Evolutionary conservation across 306 rosid species (phyloP), one percentile per base, ranked within the genome.

Genomic region (Quercus parvula): DNA sequence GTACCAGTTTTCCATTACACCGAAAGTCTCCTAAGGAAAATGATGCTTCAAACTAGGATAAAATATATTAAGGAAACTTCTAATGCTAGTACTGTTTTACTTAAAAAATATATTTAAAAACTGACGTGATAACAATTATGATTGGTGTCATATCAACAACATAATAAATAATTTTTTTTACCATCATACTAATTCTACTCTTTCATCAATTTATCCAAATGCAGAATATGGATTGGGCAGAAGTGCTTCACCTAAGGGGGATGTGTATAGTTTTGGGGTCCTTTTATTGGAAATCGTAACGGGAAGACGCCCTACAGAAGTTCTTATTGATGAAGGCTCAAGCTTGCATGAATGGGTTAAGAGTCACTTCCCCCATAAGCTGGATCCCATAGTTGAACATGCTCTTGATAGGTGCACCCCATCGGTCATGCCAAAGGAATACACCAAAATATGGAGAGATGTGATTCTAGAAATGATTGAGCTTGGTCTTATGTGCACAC

Each of bases 151-250:
- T 0, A 38, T 38, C 0, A 7, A 38, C 11, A 38, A 7, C 1
- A 38, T 38, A 38, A 38, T 38, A 38, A 2, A 38, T 38, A 38
- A 38, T 38, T 38, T 61, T 76, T 25, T 70, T 56, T 84, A 76
- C 19, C 20, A 31, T 68, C 30, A 31, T 28, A 25, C 70, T 63
- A 14, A 79, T 56, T 33, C 13, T 64, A 62, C 24, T 63, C 44
- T 4, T 71, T 28, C 70, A 31, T 74, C 82, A 59, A 56, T 12
- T 79, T 76, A 79, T 56, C 52, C 52, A 67, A 56, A 63, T 81
- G 82, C 84, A 95, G 98, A 95, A 49, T 95, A 92, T 61, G 99
- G 98, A 71, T 76, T 95, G 84, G 99, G 99, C 74, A 89, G 84
- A 76, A 54, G 84, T 2, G 95, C 92, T 51, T 95, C 99, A 49